Evolutionary conservation across 208 protist species (phyloP).

Genomic region (Sergeia podlipaevii): DNA sequence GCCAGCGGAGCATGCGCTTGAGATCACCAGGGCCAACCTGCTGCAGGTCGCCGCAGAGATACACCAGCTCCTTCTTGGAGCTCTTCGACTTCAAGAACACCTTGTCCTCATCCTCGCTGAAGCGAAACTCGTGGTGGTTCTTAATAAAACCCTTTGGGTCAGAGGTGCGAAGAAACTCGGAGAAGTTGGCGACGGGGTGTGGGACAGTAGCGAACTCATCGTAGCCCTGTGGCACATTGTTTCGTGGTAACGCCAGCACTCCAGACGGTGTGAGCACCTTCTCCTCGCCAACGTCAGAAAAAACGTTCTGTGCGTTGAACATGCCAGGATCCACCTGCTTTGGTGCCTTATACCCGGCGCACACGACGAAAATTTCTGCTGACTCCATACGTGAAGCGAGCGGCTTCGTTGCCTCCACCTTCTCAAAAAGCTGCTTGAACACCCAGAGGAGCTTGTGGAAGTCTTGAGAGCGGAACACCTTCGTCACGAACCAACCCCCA

Average conservation of each 20-base stretch:
- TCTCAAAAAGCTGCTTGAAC: constrained; percentile 97
- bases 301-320: constrained; percentile 95
- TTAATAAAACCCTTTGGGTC: constrained; percentile 90
- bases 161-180: constrained; percentile 88
- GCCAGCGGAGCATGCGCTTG: constrained; percentile 93
- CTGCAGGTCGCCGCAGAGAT: constrained; percentile 91
- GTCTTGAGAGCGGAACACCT: constrained; percentile 99
- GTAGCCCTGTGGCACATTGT: constrained; percentile 87
- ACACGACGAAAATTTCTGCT: constrained; percentile 99
- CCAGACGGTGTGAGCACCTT: constrained; percentile 75
- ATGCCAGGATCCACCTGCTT: constrained; percentile 95
- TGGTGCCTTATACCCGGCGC: constrained; percentile 95
- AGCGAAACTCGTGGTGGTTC: constrained; percentile 86
- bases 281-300: constrained; percentile 92
- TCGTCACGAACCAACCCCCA: constrained; percentile 98
- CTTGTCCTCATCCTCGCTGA: constrained; percentile 81
- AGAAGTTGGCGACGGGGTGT: constrained; percentile 68
- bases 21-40: constrained; percentile 95
- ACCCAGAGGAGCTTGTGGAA: constrained; percentile 99
- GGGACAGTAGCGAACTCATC: constrained; percentile 87
- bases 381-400: constrained; percentile 96
- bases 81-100: constrained; percentile 61
- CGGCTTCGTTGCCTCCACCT: constrained; percentile 98
- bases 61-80: constrained; percentile 92
- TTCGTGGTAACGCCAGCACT: constrained; percentile 64